Evolutionary conservation across 2,329 filamentous ascomycete genomes (phyloP).

Genomic region (Achaetomium macrosporum): DNA sequence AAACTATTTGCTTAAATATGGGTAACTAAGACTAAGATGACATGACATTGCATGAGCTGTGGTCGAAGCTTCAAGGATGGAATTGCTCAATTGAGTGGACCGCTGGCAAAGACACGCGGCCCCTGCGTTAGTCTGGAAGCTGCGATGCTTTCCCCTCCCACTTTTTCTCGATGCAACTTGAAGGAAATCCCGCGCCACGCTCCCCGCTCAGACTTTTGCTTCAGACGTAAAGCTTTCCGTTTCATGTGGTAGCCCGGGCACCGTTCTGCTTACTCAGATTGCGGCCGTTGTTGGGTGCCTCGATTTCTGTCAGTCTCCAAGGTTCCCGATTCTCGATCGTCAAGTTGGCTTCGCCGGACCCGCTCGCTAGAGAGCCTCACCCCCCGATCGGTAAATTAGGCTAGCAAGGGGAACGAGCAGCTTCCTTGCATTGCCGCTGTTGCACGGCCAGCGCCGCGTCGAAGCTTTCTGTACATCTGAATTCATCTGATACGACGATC

Average conservation of each 20-base stretch:
- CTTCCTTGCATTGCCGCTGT: slow-evolving; percentile 1
- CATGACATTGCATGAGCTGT: no score
- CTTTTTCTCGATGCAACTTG: neutral
- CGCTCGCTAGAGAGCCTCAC: neutral
- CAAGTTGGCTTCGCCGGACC: no score
- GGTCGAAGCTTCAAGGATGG: no score
- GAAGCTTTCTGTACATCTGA: slow-evolving; percentile 1
- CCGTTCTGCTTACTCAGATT: no score
- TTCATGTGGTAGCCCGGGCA: no score
- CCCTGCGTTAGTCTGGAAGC: neutral
- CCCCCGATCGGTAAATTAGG: slow-evolving; percentile 1
- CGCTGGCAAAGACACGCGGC: slow-evolving; percentile 1
- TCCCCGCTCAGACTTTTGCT: neutral
- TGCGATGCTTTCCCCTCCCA: neutral
- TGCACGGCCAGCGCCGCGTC: neutral
- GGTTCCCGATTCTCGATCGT: neutral
- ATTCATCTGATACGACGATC: slow-evolving; percentile 5
- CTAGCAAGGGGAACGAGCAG: neutral
- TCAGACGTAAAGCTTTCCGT: neutral
- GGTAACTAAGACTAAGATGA: no score
- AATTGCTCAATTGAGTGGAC: neutral
- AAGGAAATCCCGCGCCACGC: neutral
- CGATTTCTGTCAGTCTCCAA: neutral
- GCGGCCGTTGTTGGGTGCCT: neutral
- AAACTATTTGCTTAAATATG: no score